Conservation (phyloP, 345 rosid species). For the Brassica napus region DNA sequence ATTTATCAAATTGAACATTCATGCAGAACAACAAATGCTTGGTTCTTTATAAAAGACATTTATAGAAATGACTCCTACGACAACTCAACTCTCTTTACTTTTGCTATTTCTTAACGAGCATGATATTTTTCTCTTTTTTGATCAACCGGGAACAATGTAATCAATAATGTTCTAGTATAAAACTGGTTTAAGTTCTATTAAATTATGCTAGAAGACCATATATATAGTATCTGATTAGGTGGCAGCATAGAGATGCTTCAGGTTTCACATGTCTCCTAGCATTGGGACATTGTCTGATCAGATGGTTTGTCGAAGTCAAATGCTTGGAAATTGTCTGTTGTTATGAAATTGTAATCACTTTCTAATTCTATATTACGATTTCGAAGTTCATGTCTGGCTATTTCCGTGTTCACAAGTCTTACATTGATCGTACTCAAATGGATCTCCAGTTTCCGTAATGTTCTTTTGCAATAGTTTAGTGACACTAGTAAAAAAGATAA, state of each 20-base stretch:
- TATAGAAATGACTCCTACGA: neutral
- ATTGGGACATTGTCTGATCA: neutral
- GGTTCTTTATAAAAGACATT: neutral
- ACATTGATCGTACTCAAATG: neutral
- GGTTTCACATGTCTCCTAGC: neutral
- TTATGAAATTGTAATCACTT: neutral
- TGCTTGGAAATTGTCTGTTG: neutral
- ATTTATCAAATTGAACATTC: neutral
- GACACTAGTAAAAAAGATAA: neutral
- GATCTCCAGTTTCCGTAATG: neutral
- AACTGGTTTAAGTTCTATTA: neutral
- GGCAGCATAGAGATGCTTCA: neutral
- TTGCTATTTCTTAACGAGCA: neutral
- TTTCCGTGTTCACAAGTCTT: neutral
- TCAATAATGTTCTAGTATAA: neutral
- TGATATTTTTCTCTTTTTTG: neutral
- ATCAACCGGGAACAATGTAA: neutral
- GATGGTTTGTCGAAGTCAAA: neutral
- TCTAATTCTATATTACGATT: neutral
- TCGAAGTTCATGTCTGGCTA: neutral
- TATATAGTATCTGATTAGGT: neutral
- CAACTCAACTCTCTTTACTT: neutral
- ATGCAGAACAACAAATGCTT: neutral
- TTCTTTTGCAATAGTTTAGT: neutral
- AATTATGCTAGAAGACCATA: neutral